Base-by-base conservation (phyloP, 2,329 filamentous ascomycete species). In the Aspergillus pseudonomiae region DNA sequence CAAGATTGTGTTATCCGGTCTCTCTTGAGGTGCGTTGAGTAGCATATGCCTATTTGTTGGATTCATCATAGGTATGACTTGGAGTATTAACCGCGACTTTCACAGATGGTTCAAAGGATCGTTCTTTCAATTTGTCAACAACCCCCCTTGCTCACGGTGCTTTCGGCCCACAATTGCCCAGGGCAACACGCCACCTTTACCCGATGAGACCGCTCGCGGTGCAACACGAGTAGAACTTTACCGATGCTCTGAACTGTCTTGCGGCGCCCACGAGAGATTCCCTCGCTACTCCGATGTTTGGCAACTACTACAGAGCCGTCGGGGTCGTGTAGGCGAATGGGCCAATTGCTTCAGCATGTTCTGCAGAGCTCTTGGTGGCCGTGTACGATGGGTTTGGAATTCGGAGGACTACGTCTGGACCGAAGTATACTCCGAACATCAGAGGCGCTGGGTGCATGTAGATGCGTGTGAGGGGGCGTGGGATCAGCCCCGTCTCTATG, bases 341-440 rank as follows among this genome's bases (percentile, higher is more conserved):
- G 93, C 93, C 69, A 98, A 97, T 80, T 97, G 94, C 84, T 99
- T 99, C 81, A 94, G 91, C 81, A 98, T 98, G 95, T 86, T 99
- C 59, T 98, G 94, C 83, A 88, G 94, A 64, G 95, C 95, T 5
- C 88, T 98, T 16, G 94, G 94, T 57, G 92, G 91, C 64, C 88
- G 94, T 65, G 93, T 97, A 28, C 88, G 95, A 73, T 99, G 95
- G 95, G 91, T 99, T 12, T 99, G 95, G 95, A 98, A 98, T 71
- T 90, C 91, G 34, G 95, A 98, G 78, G 95, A 98, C 77, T 92
- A 97, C 74, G 92, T 97, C 30, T 99, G 95, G 95, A 97, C 94
- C 1, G 95, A 98, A 73, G 91, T 98, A 16, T 99, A 97, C 81
- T 97, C 94, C 2, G 92, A 95, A 67, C 93, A 97, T 79, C 91